Percentiles rank a stretch among this genome's conserved stretches.
Evolutionary conservation across 108 stramenopile species (phyloP).

Genomic region (Nitzschia sp.): DNA sequence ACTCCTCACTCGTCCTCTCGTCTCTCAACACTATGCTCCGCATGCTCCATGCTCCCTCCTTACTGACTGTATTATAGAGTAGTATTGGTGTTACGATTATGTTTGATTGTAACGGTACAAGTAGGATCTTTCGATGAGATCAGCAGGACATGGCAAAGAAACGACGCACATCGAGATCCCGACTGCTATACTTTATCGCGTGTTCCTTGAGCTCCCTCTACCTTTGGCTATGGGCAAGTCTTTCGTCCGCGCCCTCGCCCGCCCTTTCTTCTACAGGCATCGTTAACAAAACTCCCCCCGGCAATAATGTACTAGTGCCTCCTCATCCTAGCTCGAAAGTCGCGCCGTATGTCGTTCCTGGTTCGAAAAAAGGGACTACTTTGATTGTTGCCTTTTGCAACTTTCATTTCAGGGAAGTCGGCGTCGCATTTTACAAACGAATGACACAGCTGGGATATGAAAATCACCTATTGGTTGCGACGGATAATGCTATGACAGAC

Average conservation of each 20-base stretch:
- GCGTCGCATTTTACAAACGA: constrained; percentile 40
- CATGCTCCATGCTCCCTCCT: no score
- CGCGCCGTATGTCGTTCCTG: not conserved
- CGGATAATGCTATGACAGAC: constrained; percentile 10
- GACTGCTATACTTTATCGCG: not conserved
- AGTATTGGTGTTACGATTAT: no score
- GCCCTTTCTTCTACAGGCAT: no score
- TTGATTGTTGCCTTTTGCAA: constrained; percentile 52
- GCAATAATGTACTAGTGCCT: no score
- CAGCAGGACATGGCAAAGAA: not conserved
- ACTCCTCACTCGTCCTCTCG: no score
- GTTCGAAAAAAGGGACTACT: constrained; percentile 6
- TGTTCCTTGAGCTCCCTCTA: not conserved
- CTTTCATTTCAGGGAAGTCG: constrained; percentile 30
- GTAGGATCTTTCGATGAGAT: no score
- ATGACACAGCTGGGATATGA: constrained; percentile 35
- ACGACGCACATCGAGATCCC: not conserved
- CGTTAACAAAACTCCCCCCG: not conserved
- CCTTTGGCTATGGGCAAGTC: not conserved
- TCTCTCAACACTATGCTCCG: no score
- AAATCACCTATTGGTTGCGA: constrained; percentile 21
- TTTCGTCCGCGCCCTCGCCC: not conserved
- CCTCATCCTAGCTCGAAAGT: not conserved
- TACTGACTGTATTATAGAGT: no score
- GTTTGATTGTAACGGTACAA: no score